Conservation (phyloP, 495 filamentous ascomycete genomes). For the Penicillium cataractarum region DNA sequence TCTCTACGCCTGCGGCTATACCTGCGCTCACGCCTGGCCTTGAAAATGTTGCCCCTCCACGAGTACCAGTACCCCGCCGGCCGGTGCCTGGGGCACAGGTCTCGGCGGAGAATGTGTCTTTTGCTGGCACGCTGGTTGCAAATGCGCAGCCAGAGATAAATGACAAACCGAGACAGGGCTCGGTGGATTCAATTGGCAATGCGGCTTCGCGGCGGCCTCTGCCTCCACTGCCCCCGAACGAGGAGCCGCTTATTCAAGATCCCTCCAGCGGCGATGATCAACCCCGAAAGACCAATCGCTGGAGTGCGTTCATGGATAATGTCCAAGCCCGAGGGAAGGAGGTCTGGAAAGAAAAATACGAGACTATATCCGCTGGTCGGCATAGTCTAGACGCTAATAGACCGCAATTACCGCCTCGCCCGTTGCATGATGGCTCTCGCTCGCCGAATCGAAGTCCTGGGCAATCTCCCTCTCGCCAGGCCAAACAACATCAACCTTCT, state of each 20-base stretch:
- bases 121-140: constrained; percentile 20
- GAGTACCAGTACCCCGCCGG: constrained; percentile 26
- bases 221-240: constrained; percentile 34
- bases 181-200: constrained; percentile 3
- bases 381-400: constrained; percentile 41
- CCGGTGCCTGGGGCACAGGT: constrained; percentile 24
- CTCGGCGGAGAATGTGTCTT: constrained; percentile 32
- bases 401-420: constrained; percentile 38
- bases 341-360: constrained; percentile 31
- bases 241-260: constrained; percentile 24
- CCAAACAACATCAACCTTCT: neutral
- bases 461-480: constrained; percentile 31
- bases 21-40: constrained; percentile 18
- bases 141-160: constrained; percentile 9
- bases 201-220: constrained; percentile 30
- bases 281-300: constrained; percentile 32
- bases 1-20: too few species aligned
- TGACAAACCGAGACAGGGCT: neutral
- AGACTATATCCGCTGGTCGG: constrained; percentile 27
- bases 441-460: constrained; percentile 34
- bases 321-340: constrained; percentile 26
- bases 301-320: constrained; percentile 40
- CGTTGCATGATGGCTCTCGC: constrained; percentile 28
- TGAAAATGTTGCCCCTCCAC: constrained; percentile 17
- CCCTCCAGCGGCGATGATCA: constrained; percentile 13